Base-by-base conservation (phyloP, 2,329 filamentous ascomycete genomes). In the Salinomyces thailandicus region DNA sequence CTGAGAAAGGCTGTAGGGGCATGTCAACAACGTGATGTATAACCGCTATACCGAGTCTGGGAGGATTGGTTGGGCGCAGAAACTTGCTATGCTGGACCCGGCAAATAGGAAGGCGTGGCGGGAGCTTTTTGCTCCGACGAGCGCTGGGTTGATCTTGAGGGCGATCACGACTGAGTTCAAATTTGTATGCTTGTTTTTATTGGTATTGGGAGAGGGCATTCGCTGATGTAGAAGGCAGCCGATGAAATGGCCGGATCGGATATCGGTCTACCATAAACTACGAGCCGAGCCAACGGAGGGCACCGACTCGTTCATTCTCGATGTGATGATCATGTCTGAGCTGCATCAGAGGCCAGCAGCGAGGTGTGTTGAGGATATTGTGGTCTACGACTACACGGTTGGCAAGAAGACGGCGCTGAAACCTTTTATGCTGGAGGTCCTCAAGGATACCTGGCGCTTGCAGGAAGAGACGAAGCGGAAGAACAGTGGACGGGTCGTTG, bases 21-120 rank as follows among this genome's bases (percentile, higher is more conserved):
- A 94, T 59, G 81, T 94, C 33, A 94, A 93, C 58, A 93, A 93
- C 50, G 78, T 87, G 44, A 75, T 74, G 46, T 93, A 93, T 59
- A 78, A 82, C 49, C 74, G 81, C 43, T 93, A 84, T 58, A 85
- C 85, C 22, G 87, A 95, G 58, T 79, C 80, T 5, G 79, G 78
- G 3, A 73, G 87, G 22, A 73, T 89, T 19, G 84, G 86, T 51
- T 93, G 83, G 80, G 71, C 78, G 17, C 68, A 69, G 38, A 80
- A 85, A 52, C 79, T 84, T 48, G 81, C 76, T 4, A 62, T 68
- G 2, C 62, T 76, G 31, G 77, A 85, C 49, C 73, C 75, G 0
- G 58, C 61, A 18, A 69, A 87, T 45, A 66, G 67, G 38, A 58
- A 66, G 28, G 64, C 73, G 42, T 94, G 86, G 85, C 59, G 63